These are phyloP conservation scores for Tolypocladium inflatum DNA, from an alignment of 2,329 filamentous ascomycete genomes.

Conservation along the genomic window DNA sequence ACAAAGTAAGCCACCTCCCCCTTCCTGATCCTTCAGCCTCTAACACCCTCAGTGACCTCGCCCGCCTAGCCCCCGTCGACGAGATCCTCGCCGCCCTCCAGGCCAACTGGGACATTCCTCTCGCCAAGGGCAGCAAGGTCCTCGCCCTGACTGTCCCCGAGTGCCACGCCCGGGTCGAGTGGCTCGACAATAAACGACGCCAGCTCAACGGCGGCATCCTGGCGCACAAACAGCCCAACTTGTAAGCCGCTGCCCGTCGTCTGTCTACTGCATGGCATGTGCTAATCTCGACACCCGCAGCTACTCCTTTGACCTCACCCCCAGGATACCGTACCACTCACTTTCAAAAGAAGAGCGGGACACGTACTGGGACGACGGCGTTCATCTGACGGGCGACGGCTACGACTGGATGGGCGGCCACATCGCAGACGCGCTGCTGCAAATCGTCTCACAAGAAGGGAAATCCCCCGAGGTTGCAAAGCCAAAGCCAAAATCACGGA, in stretches of 20 bases:
- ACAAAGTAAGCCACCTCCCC: conserved; percentile 40
- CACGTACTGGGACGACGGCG: conserved; percentile 49
- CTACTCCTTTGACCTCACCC: conserved; percentile 45
- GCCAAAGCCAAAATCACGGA: neutral
- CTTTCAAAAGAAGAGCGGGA: conserved; percentile 35
- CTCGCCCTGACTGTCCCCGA: conserved; percentile 57
- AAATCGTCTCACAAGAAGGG: conserved; percentile 22
- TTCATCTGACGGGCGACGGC: conserved; percentile 48
- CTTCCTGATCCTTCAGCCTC: neutral
- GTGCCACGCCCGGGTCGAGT: conserved; percentile 19
- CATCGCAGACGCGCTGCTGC: conserved; percentile 42
- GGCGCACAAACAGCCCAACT: conserved; percentile 35
- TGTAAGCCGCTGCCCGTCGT: conserved; percentile 31
- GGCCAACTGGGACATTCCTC: conserved; percentile 38
- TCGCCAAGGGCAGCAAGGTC: conserved; percentile 41
- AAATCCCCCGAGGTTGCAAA: neutral
- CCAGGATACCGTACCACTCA: conserved; percentile 42
- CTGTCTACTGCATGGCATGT: neutral
- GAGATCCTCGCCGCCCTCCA: conserved; percentile 40
- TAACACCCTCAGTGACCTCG: conserved; percentile 37
- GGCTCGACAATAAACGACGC: conserved; percentile 25
- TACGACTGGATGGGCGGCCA: conserved; percentile 54
- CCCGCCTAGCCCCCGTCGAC: conserved; percentile 22
- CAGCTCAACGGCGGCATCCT: conserved; percentile 45
- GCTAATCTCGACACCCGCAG: conserved; percentile 24